These are phyloP conservation scores for Aureobasidium sp. DNA, from an alignment of 2,329 filamentous ascomycete species.

Conservation along the genomic window DNA sequence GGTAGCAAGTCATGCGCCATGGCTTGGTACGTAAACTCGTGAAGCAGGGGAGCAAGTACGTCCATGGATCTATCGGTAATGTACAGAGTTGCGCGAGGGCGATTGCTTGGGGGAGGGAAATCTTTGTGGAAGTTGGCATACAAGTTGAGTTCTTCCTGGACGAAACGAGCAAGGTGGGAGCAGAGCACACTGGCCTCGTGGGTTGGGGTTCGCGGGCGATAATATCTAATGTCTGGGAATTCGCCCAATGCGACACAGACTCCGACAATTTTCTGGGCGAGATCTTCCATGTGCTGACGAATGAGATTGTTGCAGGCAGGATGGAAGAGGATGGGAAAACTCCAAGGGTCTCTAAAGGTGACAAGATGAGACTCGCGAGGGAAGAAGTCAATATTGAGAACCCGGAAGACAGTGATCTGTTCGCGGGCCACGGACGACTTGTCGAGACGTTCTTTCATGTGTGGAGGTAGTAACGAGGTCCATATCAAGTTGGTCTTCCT, in stretches of 20 bases:
- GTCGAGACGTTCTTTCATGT: constrained; percentile 67
- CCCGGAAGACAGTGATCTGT: constrained; percentile 71
- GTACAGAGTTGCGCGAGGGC: constrained; percentile 75
- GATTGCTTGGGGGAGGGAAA: constrained; percentile 71
- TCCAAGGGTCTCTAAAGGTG: constrained; percentile 91
- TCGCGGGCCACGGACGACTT: constrained; percentile 60
- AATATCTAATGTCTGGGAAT: constrained; percentile 89
- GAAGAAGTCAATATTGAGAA: constrained; percentile 80
- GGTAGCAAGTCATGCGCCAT: constrained; percentile 93
- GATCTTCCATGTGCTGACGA: constrained; percentile 68
- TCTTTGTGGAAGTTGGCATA: constrained; percentile 78
- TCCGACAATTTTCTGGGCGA: constrained; percentile 86
- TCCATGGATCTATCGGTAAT: constrained; percentile 94
- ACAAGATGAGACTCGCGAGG: constrained; percentile 86
- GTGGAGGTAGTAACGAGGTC: constrained; percentile 67
- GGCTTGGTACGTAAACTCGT: constrained; percentile 97
- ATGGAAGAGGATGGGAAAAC: constrained; percentile 88
- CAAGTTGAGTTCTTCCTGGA: constrained; percentile 83
- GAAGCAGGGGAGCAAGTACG: constrained; percentile 74
- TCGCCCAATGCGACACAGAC: constrained; percentile 90
- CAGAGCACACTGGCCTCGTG: constrained; percentile 88
- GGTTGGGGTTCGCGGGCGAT: constrained; percentile 62
- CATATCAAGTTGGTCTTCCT: constrained; percentile 73
- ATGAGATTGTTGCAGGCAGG: constrained; percentile 82
- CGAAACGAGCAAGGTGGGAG: constrained; percentile 79